Base-by-base conservation (phyloP, 176 grass and related monocot species). In the Carex parvula region DNA sequence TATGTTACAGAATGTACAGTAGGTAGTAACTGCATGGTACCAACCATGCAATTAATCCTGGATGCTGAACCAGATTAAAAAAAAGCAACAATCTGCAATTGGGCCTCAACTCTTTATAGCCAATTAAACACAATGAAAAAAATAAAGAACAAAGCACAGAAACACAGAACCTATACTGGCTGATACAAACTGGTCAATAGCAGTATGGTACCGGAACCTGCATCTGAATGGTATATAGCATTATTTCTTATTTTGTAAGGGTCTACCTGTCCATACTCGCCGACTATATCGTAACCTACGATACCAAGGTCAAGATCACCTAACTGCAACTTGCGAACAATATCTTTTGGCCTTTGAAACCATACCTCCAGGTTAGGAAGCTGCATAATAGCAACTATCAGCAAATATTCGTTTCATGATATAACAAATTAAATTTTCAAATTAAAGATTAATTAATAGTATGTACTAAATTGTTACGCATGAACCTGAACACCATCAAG, bases 301-400 rank as follows among this genome's bases (percentile, higher is more conserved):
- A 99, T 93, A 55, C 92, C 96, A 68, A 99, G 91, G 66, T 95
- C 96, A 61, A 99, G 82, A 88, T 99, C 91, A 21, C 96, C 96
- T 70, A 90, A 93, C 53, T 71, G 87, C 52, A 99, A 80, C 88
- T 99, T 95, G 60, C 88, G 86, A 8, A 99, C 90, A 50, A 99
- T 99, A 85, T 99, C 96, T 62, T 90, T 99, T 22, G 96, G 96
- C 81, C 93, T 94, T 83, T 99, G 92, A 83, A 99, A 90, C 96
- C 96, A 99, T 69, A 99, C 93, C 81, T 95, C 96, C 84, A 99
- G 84, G 74, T 95, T 95, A 64, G 96, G 85, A 6, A 99, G 84
- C 93, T 99, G 72, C 26, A 87, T 61, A 84, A 42, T 12, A 88
- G 60, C 37, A 26, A 15, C 11, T 11, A 32, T 54, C 8, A 68